phyloP scores from a whole-genome alignment of 1,284 basidiomycete genomes.

The Trametes polyzona region DNA sequence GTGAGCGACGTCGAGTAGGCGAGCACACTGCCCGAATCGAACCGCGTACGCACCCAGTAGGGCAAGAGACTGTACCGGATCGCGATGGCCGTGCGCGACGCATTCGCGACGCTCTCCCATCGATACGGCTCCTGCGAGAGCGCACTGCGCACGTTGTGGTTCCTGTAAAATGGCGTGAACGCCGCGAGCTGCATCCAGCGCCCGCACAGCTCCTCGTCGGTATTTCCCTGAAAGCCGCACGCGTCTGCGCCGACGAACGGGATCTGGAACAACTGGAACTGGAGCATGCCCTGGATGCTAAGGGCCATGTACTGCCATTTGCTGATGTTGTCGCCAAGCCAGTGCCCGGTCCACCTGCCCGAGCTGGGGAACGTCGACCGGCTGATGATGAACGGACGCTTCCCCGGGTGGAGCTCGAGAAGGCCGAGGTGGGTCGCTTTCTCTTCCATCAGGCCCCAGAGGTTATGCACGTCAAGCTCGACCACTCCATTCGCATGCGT shows the following conservation, averaged over 20 bases:
- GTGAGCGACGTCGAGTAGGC: not conserved
- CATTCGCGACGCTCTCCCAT: constrained; percentile 76
- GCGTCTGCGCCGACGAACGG: constrained; percentile 73
- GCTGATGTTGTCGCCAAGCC: constrained; percentile 62
- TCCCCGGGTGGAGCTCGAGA: constrained; percentile 51
- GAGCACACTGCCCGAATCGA: constrained; percentile 45
- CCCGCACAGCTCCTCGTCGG: constrained; percentile 74
- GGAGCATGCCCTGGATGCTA: constrained; percentile 71
- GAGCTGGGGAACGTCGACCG: constrained; percentile 69
- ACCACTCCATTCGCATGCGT: constrained; percentile 56
- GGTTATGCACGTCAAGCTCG: constrained; percentile 67
- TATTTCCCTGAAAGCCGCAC: constrained; percentile 68
- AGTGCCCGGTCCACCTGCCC: constrained; percentile 66
- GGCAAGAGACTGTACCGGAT: constrained; percentile 73
- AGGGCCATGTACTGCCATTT: constrained; percentile 66
- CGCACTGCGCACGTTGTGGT: constrained; percentile 66
- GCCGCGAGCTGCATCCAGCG: constrained; percentile 84
- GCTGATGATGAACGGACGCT: constrained; percentile 68
- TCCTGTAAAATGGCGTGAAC: constrained; percentile 73
- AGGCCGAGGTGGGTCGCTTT: constrained; percentile 61
- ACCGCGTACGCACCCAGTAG: constrained; percentile 63
- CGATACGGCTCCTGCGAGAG: constrained; percentile 74
- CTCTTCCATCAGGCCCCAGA: constrained; percentile 70
- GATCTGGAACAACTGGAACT: constrained; percentile 79
- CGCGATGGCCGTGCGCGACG: constrained; percentile 69